Conservation (phyloP, 805 yeast species). For the Teunomyces panamensis region DNA sequence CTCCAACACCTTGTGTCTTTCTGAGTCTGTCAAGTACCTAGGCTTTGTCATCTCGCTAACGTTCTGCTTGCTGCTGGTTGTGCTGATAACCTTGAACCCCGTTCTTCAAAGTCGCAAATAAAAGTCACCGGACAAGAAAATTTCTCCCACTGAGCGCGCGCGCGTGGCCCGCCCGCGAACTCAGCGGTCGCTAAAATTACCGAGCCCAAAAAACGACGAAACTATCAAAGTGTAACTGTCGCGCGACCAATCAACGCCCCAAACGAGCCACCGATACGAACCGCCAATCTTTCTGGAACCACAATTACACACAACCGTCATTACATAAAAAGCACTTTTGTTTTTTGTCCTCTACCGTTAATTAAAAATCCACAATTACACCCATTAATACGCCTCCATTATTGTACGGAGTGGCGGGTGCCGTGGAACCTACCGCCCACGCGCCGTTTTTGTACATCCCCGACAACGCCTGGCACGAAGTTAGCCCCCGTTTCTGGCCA, state of each 20-base stretch:
- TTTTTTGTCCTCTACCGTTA: no score
- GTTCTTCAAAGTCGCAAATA: neutral
- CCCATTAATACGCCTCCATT: no score
- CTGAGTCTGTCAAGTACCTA: conserved; percentile 77
- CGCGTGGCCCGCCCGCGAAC: no score
- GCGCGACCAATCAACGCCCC: neutral
- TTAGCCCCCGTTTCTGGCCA: neutral
- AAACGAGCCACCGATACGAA: no score
- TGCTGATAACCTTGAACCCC: neutral
- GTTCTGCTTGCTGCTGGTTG: neutral
- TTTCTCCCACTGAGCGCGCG: neutral
- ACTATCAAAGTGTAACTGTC: neutral
- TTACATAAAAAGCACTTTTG: no score
- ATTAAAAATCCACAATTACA: no score
- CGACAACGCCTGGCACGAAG: neutral
- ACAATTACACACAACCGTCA: neutral
- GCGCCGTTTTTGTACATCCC: neutral
- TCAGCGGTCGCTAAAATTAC: no score
- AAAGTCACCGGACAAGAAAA: neutral
- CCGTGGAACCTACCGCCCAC: neutral
- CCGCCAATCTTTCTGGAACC: no score
- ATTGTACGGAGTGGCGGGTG: neutral
- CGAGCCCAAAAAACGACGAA: no score
- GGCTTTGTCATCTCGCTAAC: conserved; percentile 40
- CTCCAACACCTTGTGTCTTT: conserved; percentile 81